Evolutionary conservation across 139 green algal species (phyloP).

Genomic region (Diplosphaera chodatii): DNA sequence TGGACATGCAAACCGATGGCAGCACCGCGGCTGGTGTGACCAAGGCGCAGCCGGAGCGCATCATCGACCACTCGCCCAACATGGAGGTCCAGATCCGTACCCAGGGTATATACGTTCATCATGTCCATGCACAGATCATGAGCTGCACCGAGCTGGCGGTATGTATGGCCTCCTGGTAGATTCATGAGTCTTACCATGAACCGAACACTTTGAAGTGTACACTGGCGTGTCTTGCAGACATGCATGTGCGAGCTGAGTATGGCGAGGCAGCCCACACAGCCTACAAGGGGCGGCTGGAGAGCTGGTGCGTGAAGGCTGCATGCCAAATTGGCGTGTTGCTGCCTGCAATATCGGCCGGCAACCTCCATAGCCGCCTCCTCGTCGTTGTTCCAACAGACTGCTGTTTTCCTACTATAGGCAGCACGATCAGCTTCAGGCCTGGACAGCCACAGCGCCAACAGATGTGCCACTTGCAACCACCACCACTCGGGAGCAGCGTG

Average conservation of each 20-base stretch:
- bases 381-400: too few species aligned
- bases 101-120: too few species aligned
- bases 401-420: conserved; percentile 1
- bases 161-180: too few species aligned
- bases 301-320: conserved; percentile 36
- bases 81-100: conserved; percentile 78
- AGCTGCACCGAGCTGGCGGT: too few species aligned
- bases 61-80: neutral
- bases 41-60: neutral
- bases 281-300: conserved; percentile 85
- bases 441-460: neutral
- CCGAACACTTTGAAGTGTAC: too few species aligned
- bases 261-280: conserved; percentile 73
- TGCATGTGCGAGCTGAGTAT: conserved; percentile 73
- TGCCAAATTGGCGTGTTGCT: too few species aligned
- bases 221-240: conserved; percentile 29
- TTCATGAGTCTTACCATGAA: too few species aligned
- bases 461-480: neutral
- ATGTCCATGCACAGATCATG: too few species aligned
- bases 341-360: too few species aligned
- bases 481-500: neutral
- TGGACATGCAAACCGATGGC: neutral
- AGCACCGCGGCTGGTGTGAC: neutral
- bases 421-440: conserved; percentile 15
- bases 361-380: too few species aligned